Base-by-base conservation (phyloP, 1,139 yeast species). In the Candida neerlandica region DNA sequence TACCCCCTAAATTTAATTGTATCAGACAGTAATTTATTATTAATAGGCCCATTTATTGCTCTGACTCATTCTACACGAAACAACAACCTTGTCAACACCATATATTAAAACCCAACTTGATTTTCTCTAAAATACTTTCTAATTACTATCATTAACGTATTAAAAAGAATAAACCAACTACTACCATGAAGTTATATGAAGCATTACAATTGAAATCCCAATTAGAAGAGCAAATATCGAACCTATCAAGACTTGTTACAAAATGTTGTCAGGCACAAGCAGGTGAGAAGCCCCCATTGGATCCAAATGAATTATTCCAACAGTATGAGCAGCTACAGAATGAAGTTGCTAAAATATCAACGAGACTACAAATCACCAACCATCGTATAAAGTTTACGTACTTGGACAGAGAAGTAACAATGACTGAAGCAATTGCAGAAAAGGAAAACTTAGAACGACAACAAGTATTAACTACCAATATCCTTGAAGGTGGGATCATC, bases 401-500 rank as follows among this genome's bases (percentile, higher is more conserved):
- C 23, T 15, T 37, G 16, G 35, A 46, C 9, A 33, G 32, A 4
- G 14, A 30, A 5, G 11, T 10, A 15, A 27, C 37, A 14, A 46
- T 46, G 49, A 23, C 44, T 4, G 32, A 45, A 30, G 45, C 42
- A n/a, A 18, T 45, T 15, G 48, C 48, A 18, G 33, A 33, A 33
- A 23, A 19, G 14, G 46, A 38, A 11, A 21, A 37, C 18, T 7
- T 46, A 4, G 14, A 15, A 7, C 6, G 34, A 18, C 33, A 21
- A 33, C n/a, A 21, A 11, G 10, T 11, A 2, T 12, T 41, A 23
- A 14, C 16, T 9, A 3, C 23, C 12, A 14, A 15, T 9, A 45
- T 45, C 14, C 21, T 45, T 11, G 3, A 5, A 7, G 14, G 15
- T 16, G 45, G 46, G 5, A 41, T 46, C 11, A 41, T 46, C 9